Percentiles rank a stretch among this genome's conserved stretches.
These are phyloP conservation scores for Penicillium tannophilum DNA, from an alignment of 495 filamentous ascomycete species.

Conservation along the genomic window DNA sequence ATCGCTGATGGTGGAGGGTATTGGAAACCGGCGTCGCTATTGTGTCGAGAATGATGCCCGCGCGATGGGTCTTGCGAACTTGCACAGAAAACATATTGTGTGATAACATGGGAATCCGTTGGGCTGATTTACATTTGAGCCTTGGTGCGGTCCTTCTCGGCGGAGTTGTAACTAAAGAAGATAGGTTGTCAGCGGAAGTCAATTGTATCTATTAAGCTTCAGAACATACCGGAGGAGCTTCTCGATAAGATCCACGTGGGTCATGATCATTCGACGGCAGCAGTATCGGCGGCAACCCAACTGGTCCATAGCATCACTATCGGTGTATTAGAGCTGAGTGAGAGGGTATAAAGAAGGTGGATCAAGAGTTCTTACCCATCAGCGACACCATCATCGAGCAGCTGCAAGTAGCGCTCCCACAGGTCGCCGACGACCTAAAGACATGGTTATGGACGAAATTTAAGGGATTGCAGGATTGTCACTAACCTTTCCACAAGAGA, in stretches of 20 bases:
- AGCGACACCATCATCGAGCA: constrained; percentile 73
- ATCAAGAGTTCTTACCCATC: constrained; percentile 64
- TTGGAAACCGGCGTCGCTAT: not conserved
- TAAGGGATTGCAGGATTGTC: not conserved
- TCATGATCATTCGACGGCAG: constrained; percentile 98
- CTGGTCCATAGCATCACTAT: constrained; percentile 88
- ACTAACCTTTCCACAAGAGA: constrained; percentile 95
- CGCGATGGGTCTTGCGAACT: not conserved
- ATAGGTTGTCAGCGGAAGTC: not conserved
- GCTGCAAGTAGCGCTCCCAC: constrained; percentile 87
- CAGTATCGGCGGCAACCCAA: constrained; percentile 94
- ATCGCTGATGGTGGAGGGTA: not conserved
- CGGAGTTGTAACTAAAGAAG: constrained; percentile 35
- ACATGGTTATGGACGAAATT: constrained; percentile 17
- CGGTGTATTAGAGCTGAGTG: constrained; percentile 12
- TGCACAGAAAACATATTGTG: constrained; percentile 6
- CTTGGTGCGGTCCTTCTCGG: constrained; percentile 40
- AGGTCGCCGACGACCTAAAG: constrained; percentile 89
- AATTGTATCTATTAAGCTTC: not conserved
- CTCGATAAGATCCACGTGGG: constrained; percentile 98
- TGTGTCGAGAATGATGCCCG: not conserved
- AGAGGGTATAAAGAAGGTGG: not conserved
- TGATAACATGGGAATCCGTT: not conserved
- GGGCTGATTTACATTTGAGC: constrained; percentile 27
- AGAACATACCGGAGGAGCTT: constrained; percentile 84